Base-by-base conservation (phyloP, 140 eudicot species). In the Oenanthe javanica region DNA sequence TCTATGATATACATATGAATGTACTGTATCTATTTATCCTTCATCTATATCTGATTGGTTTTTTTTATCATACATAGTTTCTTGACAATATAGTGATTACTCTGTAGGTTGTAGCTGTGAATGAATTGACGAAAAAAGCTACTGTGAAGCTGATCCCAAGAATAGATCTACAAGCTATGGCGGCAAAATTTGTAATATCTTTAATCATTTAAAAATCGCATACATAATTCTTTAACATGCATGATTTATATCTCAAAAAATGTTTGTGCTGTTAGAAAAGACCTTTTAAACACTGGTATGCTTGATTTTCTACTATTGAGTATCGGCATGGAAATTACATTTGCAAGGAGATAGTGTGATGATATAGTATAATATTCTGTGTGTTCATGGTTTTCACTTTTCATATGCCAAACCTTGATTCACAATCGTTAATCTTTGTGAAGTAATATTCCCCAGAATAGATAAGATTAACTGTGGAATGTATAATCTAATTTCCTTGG, bases 91-190 rank as follows among this genome's bases (percentile, higher is more conserved):
- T 21, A 16, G 74, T 48, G 72, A 57, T 64, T 59, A 72, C 49
- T 80, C n/a, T 86, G 81, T 85, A 94, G 98, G 96, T 94, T 81
- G 91, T 84, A 72, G 79, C 84, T 81, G 93, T 92, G 84, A 86
- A 89, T 86, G 85, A 90, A 75, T 78, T 49, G 27, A 83, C 90
- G 81, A 89, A 84, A 84, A 95, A 90, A 92, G 99, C 85, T 77
- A 92, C 99, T 10, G 91, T 92, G 81, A 90, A 95, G 86, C 96
- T 95, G 91, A 87, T 95, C 45, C 99, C 97, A 40, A 86, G 99
- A 86, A 87, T 95, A 55, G 99, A 95, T 86, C 78, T 95, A 43
- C 89, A 86, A 81, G 97, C 97, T 19, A 46, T 92, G 84, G 90
- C 97, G 79, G 92, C 83, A 85, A 95, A 95, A 92, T 84, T 89